These are phyloP conservation scores for Chenopodium album DNA, from an alignment of 148 eudicot species.

Conservation along the genomic window DNA sequence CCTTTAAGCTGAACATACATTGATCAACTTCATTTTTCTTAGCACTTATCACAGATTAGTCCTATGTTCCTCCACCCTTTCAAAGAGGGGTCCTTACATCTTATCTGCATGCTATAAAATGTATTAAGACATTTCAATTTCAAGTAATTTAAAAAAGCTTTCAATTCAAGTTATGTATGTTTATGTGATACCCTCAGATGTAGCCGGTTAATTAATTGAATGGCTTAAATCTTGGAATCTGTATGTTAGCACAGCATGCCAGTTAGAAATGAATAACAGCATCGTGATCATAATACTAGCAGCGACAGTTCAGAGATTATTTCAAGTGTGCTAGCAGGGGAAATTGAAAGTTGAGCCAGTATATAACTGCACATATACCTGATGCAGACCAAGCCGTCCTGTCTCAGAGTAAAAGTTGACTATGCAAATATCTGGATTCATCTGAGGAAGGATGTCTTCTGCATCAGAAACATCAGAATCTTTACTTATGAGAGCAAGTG, in stretches of 20 bases:
- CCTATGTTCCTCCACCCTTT: background rate
- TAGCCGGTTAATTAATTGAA: background rate
- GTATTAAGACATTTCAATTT: background rate
- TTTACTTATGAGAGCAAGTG: constrained; percentile 35
- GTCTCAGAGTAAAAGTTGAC: constrained; percentile 58
- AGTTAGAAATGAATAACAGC: background rate
- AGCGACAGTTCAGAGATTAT: background rate
- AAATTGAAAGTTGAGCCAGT: background rate
- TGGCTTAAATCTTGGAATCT: background rate
- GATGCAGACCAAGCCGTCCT: constrained; percentile 74
- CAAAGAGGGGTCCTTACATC: background rate
- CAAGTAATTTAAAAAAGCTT: background rate
- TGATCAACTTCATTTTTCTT: background rate
- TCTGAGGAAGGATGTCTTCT: constrained; percentile 45
- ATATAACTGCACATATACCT: constrained; percentile 33
- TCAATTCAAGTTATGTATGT: background rate
- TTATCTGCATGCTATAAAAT: background rate
- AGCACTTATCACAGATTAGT: background rate
- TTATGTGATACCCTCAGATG: background rate
- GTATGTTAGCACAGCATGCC: background rate
- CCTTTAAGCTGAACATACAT: constrained; percentile 9
- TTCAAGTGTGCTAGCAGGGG: too few relatives aligned
- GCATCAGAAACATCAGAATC: constrained; percentile 16
- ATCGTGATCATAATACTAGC: background rate
- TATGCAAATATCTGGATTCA: constrained; percentile 64